phyloP scores from a whole-genome alignment of 2,329 filamentous ascomycete species.

The Stemphylium vesicarium region DNA sequence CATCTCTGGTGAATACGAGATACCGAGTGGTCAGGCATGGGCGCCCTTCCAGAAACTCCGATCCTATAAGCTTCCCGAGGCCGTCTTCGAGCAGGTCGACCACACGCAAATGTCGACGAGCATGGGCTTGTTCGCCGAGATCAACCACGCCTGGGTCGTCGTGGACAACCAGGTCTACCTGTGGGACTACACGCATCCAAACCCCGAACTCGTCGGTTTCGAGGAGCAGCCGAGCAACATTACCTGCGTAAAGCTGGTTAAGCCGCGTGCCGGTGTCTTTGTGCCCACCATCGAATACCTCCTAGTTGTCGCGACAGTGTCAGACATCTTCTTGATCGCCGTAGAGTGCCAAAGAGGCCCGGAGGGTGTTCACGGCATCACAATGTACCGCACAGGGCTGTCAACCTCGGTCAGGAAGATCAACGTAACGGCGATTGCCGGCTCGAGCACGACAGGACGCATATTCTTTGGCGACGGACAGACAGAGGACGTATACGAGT shows the following conservation, averaged over 20 bases:
- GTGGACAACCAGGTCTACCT: constrained; percentile 96
- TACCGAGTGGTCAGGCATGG: constrained; percentile 73
- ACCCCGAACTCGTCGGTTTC: constrained; percentile 88
- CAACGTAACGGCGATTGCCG: constrained; percentile 78
- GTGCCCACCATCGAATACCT: constrained; percentile 84
- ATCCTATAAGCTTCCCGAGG: constrained; percentile 88
- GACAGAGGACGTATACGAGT: constrained; percentile 88
- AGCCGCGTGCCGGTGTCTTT: constrained; percentile 86
- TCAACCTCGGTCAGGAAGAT: constrained; percentile 75
- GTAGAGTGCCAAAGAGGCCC: constrained; percentile 70
- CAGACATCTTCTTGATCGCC: constrained; percentile 86
- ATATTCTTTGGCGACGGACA: constrained; percentile 88
- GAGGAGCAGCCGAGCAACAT: constrained; percentile 90
- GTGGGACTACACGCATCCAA: constrained; percentile 96
- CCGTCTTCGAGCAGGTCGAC: constrained; percentile 92
- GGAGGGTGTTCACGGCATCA: constrained; percentile 73
- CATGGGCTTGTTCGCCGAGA: constrained; percentile 93
- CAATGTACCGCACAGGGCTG: constrained; percentile 90
- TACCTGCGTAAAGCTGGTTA: constrained; percentile 85
- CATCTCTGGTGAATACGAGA: constrained; percentile 88
- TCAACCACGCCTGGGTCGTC: constrained; percentile 93
- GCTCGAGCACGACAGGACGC: constrained; percentile 78
- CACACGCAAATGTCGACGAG: constrained; percentile 83
- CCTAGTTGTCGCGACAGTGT: constrained; percentile 84
- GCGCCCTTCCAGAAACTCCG: constrained; percentile 87